Conservation (phyloP, 1,139 yeast species). For the Protomyces macrosporus region DNA sequence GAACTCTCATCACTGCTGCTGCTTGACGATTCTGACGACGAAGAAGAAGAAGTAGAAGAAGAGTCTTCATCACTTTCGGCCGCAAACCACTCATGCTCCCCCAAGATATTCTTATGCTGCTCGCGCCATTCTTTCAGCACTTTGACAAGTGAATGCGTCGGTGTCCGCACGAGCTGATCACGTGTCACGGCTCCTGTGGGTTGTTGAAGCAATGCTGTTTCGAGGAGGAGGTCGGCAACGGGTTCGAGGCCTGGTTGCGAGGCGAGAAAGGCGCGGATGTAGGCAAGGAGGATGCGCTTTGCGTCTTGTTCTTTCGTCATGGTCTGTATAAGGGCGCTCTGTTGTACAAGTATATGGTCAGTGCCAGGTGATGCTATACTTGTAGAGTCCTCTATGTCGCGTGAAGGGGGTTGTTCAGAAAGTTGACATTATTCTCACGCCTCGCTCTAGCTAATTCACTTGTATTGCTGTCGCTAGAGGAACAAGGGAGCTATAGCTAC, state of each 20-base stretch:
- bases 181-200: not conserved
- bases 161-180: constrained; percentile 6
- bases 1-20: not conserved
- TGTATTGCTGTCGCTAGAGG: not conserved
- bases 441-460: not conserved
- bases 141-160: constrained; percentile 9
- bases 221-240: not conserved
- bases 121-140: constrained; percentile 3
- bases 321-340: not conserved
- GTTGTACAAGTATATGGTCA: not conserved
- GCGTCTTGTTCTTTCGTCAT: constrained; percentile 15
- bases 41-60: not conserved
- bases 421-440: not conserved
- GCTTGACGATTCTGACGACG: constrained; percentile 4
- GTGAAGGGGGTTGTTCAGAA: not conserved
- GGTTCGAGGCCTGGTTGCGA: not conserved
- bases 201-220: not conserved
- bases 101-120: constrained; percentile 1
- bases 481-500: not conserved
- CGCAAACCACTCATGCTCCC: constrained; percentile 22
- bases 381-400: too few relatives aligned
- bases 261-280: constrained; percentile 3
- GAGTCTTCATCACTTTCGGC: constrained; percentile 29
- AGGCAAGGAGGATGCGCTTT: constrained; percentile 9
- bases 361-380: too few relatives aligned